Conservation (phyloP, 2,329 filamentous ascomycete genomes). For the Lachnellula cervina region DNA sequence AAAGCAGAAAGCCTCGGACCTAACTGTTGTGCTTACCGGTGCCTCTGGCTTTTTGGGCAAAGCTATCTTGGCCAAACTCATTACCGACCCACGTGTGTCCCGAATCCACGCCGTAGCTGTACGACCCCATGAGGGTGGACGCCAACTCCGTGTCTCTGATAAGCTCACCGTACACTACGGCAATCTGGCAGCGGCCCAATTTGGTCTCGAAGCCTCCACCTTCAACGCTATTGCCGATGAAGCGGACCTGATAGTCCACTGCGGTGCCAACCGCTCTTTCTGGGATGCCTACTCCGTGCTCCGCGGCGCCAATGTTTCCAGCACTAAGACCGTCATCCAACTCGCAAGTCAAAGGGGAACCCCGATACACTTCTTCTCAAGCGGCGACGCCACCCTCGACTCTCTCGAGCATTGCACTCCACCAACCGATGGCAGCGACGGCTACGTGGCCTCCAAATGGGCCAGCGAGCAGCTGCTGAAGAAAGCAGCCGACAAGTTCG, state of each 20-base stretch:
- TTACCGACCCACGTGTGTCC: background rate
- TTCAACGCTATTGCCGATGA: constrained; percentile 35
- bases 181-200: background rate
- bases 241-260: constrained; percentile 48
- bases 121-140: too few species aligned
- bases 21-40: constrained; percentile 32
- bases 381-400: background rate
- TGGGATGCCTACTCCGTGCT: constrained; percentile 34
- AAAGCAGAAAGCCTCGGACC: background rate
- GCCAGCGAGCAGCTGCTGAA: constrained; percentile 32
- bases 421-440: constrained; percentile 25
- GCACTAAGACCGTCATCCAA: constrained; percentile 31
- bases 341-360: background rate
- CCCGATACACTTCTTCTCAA: background rate
- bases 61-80: constrained; percentile 3
- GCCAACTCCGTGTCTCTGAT: background rate
- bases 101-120: too few species aligned
- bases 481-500: constrained; percentile 10
- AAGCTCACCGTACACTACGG: background rate
- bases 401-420: background rate
- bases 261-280: constrained; percentile 37
- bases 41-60: constrained; percentile 37
- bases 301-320: constrained; percentile 30
- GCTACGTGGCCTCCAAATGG: constrained; percentile 34
- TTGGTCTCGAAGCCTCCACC: background rate